Evolutionary conservation across 768 basidiomycete genomes (phyloP).

Genomic region (Pisolithus marmoratus): DNA sequence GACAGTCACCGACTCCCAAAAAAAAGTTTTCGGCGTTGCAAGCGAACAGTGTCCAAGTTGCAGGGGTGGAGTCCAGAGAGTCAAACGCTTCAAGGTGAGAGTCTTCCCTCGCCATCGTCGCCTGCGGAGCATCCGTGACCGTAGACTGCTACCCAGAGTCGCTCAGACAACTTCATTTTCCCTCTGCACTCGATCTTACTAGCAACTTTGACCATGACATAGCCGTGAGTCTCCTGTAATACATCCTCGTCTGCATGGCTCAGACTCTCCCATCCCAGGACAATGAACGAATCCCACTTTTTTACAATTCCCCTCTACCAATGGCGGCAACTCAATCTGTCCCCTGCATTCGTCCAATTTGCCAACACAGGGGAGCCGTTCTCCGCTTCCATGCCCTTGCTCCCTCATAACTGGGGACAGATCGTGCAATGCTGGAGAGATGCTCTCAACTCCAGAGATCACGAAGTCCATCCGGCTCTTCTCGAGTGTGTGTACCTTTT

Average conservation of each 20-base stretch:
- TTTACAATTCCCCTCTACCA: constrained; percentile 62
- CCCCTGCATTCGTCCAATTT: constrained; percentile 69
- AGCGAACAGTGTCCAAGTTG: too few species aligned
- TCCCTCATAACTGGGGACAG: constrained; percentile 75
- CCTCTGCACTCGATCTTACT: constrained; percentile 52
- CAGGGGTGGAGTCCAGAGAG: constrained; percentile 27
- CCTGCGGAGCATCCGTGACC: not conserved
- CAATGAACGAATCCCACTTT: constrained; percentile 77
- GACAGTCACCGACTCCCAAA: not conserved
- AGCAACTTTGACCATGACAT: constrained; percentile 55
- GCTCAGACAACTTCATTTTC: constrained; percentile 66
- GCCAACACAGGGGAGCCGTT: constrained; percentile 53
- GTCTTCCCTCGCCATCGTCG: not conserved
- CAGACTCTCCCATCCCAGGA: constrained; percentile 42
- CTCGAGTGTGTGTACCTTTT: constrained; percentile 55
- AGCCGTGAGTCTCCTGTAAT: constrained; percentile 28
- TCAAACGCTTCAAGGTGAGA: constrained; percentile 49
- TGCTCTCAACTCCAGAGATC: constrained; percentile 53
- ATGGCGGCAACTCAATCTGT: constrained; percentile 77
- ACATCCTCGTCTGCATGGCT: not conserved
- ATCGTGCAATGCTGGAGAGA: constrained; percentile 60
- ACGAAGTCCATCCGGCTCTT: constrained; percentile 68
- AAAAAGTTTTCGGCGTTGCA: too few species aligned
- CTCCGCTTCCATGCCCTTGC: constrained; percentile 70
- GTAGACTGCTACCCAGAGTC: constrained; percentile 42